These are phyloP conservation scores for Tylopilus felleus DNA, from an alignment of 768 basidiomycete genomes.

Conservation along the genomic window DNA sequence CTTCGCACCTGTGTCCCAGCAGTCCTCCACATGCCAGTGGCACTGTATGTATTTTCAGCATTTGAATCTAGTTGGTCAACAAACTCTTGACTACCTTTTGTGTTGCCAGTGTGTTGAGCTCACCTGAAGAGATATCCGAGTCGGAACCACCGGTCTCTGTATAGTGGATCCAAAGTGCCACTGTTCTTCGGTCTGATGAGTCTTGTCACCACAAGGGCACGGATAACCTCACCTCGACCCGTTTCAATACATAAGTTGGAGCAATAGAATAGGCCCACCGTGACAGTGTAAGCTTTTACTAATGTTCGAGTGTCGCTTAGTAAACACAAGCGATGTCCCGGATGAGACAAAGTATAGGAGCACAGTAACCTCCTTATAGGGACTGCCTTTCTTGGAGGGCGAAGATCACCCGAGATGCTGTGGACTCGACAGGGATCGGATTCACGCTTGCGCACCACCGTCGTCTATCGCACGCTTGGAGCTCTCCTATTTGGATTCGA, in stretches of 20 bases:
- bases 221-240: too few relatives aligned
- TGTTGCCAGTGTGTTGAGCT: too few relatives aligned
- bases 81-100: too few relatives aligned
- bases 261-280: not conserved
- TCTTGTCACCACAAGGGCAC: not conserved
- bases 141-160: too few relatives aligned
- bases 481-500: not conserved
- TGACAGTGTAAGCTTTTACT: not conserved
- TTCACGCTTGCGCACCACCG: too few relatives aligned
- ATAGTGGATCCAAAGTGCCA: not conserved
- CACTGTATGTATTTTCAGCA: too few relatives aligned
- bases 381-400: slow-evolving; percentile 7
- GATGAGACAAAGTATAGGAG: not conserved
- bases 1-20: too few relatives aligned
- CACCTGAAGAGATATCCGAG: too few relatives aligned
- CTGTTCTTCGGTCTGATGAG: not conserved
- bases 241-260: too few relatives aligned
- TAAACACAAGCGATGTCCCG: not conserved
- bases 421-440: not conserved
- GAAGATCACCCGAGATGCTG: slow-evolving; percentile 9
- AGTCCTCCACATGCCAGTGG: too few relatives aligned
- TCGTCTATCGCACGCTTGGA: too few relatives aligned
- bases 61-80: too few relatives aligned
- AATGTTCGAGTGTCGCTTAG: not conserved
- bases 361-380: not conserved